phyloP scores from a whole-genome alignment of 345 rosid genomes.

The Adansonia digitata region DNA sequence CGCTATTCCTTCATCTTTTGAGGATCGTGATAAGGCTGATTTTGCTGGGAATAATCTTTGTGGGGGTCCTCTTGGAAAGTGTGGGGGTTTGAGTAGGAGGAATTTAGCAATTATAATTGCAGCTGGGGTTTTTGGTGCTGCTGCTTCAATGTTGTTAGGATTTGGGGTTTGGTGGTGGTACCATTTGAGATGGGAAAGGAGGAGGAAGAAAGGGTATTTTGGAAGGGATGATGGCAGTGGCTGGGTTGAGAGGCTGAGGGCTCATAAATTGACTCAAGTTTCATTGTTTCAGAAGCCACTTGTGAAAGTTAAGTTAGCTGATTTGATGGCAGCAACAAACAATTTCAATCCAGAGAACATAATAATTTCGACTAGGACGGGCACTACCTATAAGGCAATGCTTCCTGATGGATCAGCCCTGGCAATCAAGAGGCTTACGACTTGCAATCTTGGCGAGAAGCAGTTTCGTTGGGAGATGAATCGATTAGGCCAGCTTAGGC shows the following conservation, averaged over 20 bases:
- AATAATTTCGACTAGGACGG: constrained; percentile 55
- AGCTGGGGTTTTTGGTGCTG: constrained; percentile 84
- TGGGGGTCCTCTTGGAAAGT: constrained; percentile 53
- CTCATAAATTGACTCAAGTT: constrained; percentile 67
- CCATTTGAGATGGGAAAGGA: constrained; percentile 40
- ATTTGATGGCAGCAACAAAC: constrained; percentile 78
- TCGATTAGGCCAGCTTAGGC: constrained; percentile 66
- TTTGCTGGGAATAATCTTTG: constrained; percentile 72
- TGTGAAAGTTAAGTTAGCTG: constrained; percentile 68
- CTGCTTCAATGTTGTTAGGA: constrained; percentile 62
- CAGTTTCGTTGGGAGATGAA: constrained; percentile 72
- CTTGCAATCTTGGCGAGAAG: constrained; percentile 64
- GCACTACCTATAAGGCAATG: constrained; percentile 71
- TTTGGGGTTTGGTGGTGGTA: constrained; percentile 91
- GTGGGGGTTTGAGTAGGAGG: constrained; percentile 74
- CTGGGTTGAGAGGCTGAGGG: constrained; percentile 55
- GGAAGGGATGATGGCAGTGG: constrained; percentile 52
- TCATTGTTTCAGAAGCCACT: constrained; percentile 87
- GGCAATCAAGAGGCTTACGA: constrained; percentile 58
- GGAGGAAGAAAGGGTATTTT: constrained; percentile 27
- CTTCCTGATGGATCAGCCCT: constrained; percentile 83
- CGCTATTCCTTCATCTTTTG: constrained; percentile 45
- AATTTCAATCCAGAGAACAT: constrained; percentile 47
- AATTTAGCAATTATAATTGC: constrained; percentile 71
- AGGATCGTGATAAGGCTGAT: constrained; percentile 27